Evolutionary conservation across 768 basidiomycete genomes (phyloP).

Genomic region (Crepidotus variabilis): DNA sequence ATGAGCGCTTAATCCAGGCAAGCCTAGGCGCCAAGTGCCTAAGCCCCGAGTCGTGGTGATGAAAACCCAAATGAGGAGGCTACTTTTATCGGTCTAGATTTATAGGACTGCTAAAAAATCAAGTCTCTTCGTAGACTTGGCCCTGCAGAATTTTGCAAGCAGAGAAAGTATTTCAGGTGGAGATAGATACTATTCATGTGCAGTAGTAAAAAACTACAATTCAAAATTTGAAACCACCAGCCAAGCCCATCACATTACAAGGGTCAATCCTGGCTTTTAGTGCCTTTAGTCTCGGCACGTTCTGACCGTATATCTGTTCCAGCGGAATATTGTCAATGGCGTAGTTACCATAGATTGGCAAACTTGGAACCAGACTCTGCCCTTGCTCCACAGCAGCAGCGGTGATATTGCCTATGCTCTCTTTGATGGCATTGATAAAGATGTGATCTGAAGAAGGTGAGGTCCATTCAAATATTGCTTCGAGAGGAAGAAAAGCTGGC

Average conservation of each 20-base stretch:
- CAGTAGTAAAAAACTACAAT: neutral
- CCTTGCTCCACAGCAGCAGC: slow-evolving; percentile 35
- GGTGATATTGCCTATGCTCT: slow-evolving; percentile 36
- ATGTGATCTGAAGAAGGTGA: slow-evolving; percentile 31
- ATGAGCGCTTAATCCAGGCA: neutral
- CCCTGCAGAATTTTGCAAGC: no score
- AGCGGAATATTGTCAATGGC: slow-evolving; percentile 50
- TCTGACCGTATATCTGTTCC: slow-evolving; percentile 45
- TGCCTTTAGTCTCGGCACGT: slow-evolving; percentile 34
- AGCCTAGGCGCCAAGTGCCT: neutral
- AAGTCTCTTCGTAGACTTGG: no score
- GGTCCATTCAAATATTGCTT: slow-evolving; percentile 45
- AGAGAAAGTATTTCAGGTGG: no score
- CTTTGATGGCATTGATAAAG: slow-evolving; percentile 35
- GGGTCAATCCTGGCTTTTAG: slow-evolving; percentile 52
- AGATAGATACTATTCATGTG: no score
- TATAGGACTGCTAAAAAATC: no score
- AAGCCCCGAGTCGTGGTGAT: no score
- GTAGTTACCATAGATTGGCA: slow-evolving; percentile 57
- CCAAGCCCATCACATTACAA: slow-evolving; percentile 55
- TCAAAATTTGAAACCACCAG: slow-evolving; percentile 59
- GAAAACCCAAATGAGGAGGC: no score
- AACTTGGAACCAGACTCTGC: slow-evolving; percentile 30
- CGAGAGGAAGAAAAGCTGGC: slow-evolving; percentile 37
- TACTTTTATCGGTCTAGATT: no score